Evolutionary conservation across 2,329 filamentous ascomycete species (phyloP).

Genomic region (Nigrospora oryzae): DNA sequence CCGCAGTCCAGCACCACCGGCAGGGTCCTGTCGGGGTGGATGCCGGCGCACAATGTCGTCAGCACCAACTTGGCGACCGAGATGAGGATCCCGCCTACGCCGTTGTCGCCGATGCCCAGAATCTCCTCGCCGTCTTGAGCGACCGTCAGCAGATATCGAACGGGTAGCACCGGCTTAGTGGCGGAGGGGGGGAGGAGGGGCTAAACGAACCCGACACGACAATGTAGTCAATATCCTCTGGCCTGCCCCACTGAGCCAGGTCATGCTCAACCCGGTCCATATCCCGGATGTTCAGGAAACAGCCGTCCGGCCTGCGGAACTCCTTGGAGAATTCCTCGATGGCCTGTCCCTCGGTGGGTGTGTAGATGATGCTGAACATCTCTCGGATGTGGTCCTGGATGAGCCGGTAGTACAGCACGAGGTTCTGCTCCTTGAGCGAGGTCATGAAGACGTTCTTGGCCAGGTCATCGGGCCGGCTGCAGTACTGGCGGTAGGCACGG

Average conservation of each 20-base stretch:
- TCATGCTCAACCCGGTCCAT: conserved; percentile 56
- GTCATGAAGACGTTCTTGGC: conserved; percentile 86
- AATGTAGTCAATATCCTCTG: conserved; percentile 79
- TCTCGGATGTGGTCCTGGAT: conserved; percentile 72
- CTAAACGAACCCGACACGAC: conserved; percentile 63
- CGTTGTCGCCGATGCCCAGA: conserved; percentile 82
- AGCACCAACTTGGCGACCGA: conserved; percentile 76
- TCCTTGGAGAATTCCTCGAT: conserved; percentile 76
- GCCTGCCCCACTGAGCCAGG: conserved; percentile 57
- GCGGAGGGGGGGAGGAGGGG: background rate
- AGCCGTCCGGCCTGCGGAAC: conserved; percentile 72
- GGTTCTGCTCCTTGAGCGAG: conserved; percentile 77
- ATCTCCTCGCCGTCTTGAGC: conserved; percentile 58
- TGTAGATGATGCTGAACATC: conserved; percentile 89
- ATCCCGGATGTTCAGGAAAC: conserved; percentile 69
- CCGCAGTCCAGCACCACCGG: conserved; percentile 82
- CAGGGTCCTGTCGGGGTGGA: conserved; percentile 70
- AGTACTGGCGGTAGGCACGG: conserved; percentile 76
- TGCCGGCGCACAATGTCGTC: conserved; percentile 78
- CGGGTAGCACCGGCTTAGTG: background rate
- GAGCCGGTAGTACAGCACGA: conserved; percentile 71
- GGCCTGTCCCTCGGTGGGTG: conserved; percentile 81
- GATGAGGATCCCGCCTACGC: conserved; percentile 76
- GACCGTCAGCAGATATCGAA: conserved; percentile 7
- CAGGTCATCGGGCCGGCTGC: conserved; percentile 50